phyloP scores from a whole-genome alignment of 495 filamentous ascomycete species.

The Darksidea phi region DNA sequence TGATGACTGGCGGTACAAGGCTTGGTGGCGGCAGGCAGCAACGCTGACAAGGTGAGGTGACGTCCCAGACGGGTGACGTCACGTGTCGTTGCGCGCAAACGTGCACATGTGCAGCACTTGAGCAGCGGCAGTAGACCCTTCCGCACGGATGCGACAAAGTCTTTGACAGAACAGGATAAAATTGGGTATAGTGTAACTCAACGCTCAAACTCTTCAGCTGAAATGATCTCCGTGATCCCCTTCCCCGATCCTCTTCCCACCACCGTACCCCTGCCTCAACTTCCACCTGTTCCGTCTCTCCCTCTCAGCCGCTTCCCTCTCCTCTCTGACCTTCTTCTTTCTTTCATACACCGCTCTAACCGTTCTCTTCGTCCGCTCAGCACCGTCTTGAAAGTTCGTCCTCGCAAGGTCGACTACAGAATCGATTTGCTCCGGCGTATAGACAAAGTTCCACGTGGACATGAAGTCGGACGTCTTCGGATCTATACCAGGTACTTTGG shows the following conservation, averaged over 20 bases:
- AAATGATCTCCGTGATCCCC: conserved; percentile 40
- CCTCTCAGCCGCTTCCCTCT: conserved; percentile 53
- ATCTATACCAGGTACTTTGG: conserved; percentile 72
- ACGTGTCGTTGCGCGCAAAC: too few species aligned
- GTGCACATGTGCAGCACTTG: neutral
- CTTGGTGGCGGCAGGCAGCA: too few species aligned
- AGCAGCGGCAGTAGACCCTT: neutral
- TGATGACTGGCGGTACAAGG: too few species aligned
- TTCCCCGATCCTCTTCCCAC: conserved; percentile 27
- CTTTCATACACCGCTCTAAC: conserved; percentile 92
- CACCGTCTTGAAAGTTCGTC: conserved; percentile 82
- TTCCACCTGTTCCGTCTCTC: conserved; percentile 47
- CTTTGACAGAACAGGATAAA: too few species aligned
- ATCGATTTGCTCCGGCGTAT: conserved; percentile 82
- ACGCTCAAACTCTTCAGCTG: conserved; percentile 16
- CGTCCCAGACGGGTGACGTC: too few species aligned
- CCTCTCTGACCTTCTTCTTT: conserved; percentile 69
- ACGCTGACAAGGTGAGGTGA: too few species aligned
- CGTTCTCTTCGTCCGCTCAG: conserved; percentile 68
- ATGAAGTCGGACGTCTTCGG: conserved; percentile 79
- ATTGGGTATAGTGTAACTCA: conserved; percentile 3
- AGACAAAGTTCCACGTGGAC: conserved; percentile 96
- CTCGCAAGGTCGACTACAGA: conserved; percentile 74
- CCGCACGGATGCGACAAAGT: neutral
- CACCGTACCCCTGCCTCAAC: conserved; percentile 36